Percentiles rank a stretch among this genome's conserved stretches.
Evolutionary conservation across 192 early-diverging fungal genomes (phyloP).

Genomic region (Rhizoclosmatium sp.): DNA sequence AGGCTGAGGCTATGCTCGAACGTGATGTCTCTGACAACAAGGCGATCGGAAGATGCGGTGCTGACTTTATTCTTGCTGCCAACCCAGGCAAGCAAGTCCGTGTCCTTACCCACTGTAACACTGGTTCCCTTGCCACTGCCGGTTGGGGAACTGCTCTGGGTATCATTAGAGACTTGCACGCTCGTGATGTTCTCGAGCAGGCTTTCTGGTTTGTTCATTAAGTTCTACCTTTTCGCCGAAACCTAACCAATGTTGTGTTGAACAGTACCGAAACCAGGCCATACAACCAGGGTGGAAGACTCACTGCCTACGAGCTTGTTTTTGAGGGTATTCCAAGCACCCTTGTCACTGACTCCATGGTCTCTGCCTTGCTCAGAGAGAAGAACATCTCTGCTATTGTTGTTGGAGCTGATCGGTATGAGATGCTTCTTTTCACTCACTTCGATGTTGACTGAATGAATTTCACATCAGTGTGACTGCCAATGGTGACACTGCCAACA

Average conservation of each 20-base stretch:
- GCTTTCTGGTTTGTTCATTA: conserved; percentile 68
- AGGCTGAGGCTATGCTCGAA: conserved; percentile 84
- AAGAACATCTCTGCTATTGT: conserved; percentile 83
- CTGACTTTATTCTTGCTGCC: conserved; percentile 67
- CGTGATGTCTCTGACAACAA: conserved; percentile 88
- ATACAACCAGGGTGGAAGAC: conserved; percentile 95
- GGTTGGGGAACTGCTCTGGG: conserved; percentile 92
- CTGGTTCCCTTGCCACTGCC: conserved; percentile 71
- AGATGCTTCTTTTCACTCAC: neutral
- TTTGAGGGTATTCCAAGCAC: conserved; percentile 93
- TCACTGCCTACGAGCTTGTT: conserved; percentile 94
- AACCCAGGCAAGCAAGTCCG: conserved; percentile 41
- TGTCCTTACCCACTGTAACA: conserved; percentile 98
- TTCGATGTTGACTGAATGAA: neutral
- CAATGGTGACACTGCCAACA: conserved; percentile 98
- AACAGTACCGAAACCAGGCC: conserved; percentile 91
- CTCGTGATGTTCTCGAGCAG: conserved; percentile 63
- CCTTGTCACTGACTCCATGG: conserved; percentile 92
- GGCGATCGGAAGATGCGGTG: conserved; percentile 83
- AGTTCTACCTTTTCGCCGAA: neutral
- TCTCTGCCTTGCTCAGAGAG: conserved; percentile 75
- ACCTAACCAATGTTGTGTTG: neutral
- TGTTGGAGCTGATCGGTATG: conserved; percentile 90
- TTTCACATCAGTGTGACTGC: conserved; percentile 70
- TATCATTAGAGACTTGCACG: conserved; percentile 83